Evolutionary conservation across 805 yeast species (phyloP), one percentile per base, ranked within the genome.

Genomic region (Kodamaea lidongshanica): DNA sequence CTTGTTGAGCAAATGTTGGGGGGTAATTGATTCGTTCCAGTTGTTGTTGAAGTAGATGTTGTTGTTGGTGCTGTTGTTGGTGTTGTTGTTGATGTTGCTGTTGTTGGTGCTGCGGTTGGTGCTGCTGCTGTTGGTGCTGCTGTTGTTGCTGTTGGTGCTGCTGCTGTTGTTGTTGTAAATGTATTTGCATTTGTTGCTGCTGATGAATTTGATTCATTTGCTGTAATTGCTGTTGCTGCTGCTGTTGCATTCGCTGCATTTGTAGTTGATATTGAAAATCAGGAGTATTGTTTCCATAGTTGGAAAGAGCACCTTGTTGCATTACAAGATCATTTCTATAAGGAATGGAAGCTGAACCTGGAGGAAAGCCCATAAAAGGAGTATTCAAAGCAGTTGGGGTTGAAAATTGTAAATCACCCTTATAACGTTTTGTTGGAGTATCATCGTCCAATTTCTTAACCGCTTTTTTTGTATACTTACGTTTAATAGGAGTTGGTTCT

Each of bases 381-480:
- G 26, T 27, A 21, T 32, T 32, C 30, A 33, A 19, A 6, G 27
- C 32, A 3, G 23, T 15, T 13, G 8, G 8, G 20, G 19, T 16
- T 11, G 19, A 18, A 12, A 21, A 21, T 21, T 6, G 29, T 16
- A 12, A 13, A 17, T 35, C 61, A 11, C 41, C 37, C 35, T 52
- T 56, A 31, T 18, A 64, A 50, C 40, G 82, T 74, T 47, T 74
- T 62, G 32, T 65, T 34, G 35, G 72, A 55, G 43, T 61, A 4
- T 83, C 94, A 1, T 70, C 77, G n/a, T n/a, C n/a, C 42, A 74
- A 76, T 44, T 74, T 76, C 28, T 64, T 61, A 1, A 89, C 85
- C 11, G 24, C 27, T 33, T 85, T 70, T 39, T 70, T 73, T 15
- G 64, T 57, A 40, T 62, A 63, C 37, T 63, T 61, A 23, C 69